These are phyloP conservation scores for Candida suzukii DNA, from an alignment of 805 yeast genomes.

Conservation along the genomic window DNA sequence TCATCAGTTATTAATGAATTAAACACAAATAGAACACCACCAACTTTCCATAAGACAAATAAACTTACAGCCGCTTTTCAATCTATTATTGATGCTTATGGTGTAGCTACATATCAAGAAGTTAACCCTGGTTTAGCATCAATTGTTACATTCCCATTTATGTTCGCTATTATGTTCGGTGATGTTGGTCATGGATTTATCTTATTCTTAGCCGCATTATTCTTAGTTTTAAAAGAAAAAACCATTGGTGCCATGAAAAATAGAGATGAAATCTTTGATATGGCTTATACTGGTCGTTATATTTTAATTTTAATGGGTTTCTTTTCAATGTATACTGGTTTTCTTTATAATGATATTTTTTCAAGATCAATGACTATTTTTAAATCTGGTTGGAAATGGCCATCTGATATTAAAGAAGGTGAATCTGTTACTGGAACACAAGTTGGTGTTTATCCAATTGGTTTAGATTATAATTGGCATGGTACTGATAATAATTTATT, in stretches of 20 bases:
- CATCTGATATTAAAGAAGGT: constrained; percentile 40
- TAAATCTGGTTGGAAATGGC: constrained; percentile 67
- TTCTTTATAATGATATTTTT: constrained; percentile 65
- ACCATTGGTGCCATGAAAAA: constrained; percentile 43
- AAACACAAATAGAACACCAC: constrained; percentile 60
- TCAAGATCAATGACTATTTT: constrained; percentile 66
- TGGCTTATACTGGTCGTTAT: constrained; percentile 70
- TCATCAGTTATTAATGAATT: constrained; percentile 54
- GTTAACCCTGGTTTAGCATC: constrained; percentile 73
- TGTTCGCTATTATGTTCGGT: constrained; percentile 83
- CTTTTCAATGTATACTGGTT: constrained; percentile 70
- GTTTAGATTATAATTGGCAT: constrained; percentile 73
- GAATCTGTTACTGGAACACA: constrained; percentile 40
- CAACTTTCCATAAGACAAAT: constrained; percentile 64
- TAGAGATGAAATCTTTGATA: constrained; percentile 69
- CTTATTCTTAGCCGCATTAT: constrained; percentile 46
- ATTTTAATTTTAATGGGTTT: constrained; percentile 63
- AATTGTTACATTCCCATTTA: constrained; percentile 68
- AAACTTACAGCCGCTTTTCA: constrained; percentile 67
- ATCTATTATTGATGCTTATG: constrained; percentile 69
- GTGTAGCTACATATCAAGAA: constrained; percentile 68
- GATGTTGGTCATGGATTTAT: constrained; percentile 75
- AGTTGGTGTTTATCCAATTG: constrained; percentile 50
- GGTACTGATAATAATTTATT: constrained; percentile 68
- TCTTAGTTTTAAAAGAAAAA: constrained; percentile 49